Percentiles rank a stretch among this genome's conserved stretches.
Conservation (phyloP, 768 basidiomycete species). For the Macrolepiota albuminosa region DNA sequence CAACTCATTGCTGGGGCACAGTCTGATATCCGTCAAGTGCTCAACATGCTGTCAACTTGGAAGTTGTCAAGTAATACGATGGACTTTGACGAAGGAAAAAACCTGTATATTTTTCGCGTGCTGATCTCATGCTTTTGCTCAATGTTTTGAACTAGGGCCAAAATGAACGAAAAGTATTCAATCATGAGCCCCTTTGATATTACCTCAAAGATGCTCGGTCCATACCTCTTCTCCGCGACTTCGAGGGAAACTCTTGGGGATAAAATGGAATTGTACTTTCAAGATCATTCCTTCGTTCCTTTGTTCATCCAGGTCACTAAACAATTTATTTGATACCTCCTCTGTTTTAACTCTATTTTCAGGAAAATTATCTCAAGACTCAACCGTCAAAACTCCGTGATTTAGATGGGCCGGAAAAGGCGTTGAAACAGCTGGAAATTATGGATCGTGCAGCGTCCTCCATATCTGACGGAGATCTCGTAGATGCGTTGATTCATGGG, state of each 20-base stretch:
- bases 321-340: not conserved
- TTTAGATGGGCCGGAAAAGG: conserved; percentile 56
- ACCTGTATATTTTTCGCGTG: conserved; percentile 53
- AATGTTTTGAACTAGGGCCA: conserved; percentile 44
- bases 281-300: conserved; percentile 91
- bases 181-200: conserved; percentile 92
- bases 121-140: not conserved
- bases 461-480: conserved; percentile 91
- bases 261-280: conserved; percentile 96
- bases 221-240: conserved; percentile 83
- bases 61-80: conserved; percentile 76
- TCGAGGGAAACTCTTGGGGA: conserved; percentile 79
- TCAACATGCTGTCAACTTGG: conserved; percentile 99
- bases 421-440: conserved; percentile 69
- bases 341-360: not conserved
- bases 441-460: conserved; percentile 88
- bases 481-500: conserved; percentile 94
- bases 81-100: conserved; percentile 89
- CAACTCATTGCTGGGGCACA: conserved; percentile 86
- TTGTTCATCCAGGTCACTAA: conserved; percentile 81
- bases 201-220: conserved; percentile 84
- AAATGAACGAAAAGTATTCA: conserved; percentile 89
- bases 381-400: conserved; percentile 59
- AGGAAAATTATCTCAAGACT: conserved; percentile 95
- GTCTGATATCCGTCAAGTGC: conserved; percentile 94